Evolutionary conservation across 176 grass and related monocot species (phyloP).

Genomic region (Neostapfia colusana): DNA sequence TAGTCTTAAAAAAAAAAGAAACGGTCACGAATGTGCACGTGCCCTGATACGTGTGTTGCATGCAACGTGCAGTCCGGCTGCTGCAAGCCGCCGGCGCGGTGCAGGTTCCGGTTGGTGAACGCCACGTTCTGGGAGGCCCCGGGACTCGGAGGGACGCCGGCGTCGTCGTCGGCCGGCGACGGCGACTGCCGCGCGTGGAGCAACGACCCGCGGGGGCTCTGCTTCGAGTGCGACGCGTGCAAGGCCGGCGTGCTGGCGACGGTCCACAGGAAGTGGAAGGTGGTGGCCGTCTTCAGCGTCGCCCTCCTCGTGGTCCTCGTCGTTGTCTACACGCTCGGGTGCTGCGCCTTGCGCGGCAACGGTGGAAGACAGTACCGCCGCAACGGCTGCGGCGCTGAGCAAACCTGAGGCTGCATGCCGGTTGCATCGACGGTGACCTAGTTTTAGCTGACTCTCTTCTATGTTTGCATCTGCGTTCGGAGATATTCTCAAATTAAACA

Average conservation of each 20-base stretch:
- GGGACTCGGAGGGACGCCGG: neutral
- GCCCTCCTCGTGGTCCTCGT: slow-evolving; percentile 47
- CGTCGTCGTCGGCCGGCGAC: slow-evolving; percentile 8
- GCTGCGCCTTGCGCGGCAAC: slow-evolving; percentile 56
- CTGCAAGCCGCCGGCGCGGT: slow-evolving; percentile 70
- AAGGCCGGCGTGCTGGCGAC: slow-evolving; percentile 67
- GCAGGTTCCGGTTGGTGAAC: slow-evolving; percentile 56
- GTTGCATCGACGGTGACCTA: neutral
- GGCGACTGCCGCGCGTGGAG: slow-evolving; percentile 64
- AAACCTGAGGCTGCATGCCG: neutral
- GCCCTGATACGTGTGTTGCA: neutral
- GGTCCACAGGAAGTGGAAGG: slow-evolving; percentile 62
- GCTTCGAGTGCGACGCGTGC: slow-evolving; percentile 74
- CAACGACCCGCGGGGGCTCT: slow-evolving; percentile 50
- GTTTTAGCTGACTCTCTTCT: neutral
- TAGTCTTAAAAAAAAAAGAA: no score
- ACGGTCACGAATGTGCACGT: neutral
- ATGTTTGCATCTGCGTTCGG: no score
- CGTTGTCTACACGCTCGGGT: slow-evolving; percentile 66
- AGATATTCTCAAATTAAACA: no score
- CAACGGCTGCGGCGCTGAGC: neutral
- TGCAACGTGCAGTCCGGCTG: slow-evolving; percentile 58
- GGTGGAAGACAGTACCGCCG: neutral
- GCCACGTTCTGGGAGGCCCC: slow-evolving; percentile 52
- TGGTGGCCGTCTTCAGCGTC: slow-evolving; percentile 29